Percentiles rank a stretch among this genome's conserved stretches.
These are phyloP conservation scores for Fusarium subtropicale DNA, from an alignment of 2,329 filamentous ascomycete species.

Conservation along the genomic window DNA sequence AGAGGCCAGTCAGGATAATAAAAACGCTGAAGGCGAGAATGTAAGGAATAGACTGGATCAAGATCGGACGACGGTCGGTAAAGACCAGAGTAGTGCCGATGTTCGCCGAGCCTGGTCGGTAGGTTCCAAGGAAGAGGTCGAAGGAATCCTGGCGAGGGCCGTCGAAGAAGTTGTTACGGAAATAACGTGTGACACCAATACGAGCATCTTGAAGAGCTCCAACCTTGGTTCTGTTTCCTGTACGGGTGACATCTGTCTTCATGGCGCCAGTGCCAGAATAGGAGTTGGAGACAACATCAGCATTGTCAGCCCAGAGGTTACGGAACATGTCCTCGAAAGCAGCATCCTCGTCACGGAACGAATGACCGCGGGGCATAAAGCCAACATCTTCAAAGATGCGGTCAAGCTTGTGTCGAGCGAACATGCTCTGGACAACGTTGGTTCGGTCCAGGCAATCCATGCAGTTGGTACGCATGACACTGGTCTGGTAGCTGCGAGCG, in stretches of 20 bases:
- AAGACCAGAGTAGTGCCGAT: conserved; percentile 81
- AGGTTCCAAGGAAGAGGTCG: conserved; percentile 90
- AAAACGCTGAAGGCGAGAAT: conserved; percentile 87
- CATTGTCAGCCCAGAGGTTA: conserved; percentile 98
- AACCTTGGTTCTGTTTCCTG: conserved; percentile 85
- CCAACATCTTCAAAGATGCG: conserved; percentile 89
- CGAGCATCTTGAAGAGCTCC: conserved; percentile 88
- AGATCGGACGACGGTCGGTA: conserved; percentile 82
- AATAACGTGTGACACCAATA: conserved; percentile 89
- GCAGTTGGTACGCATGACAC: conserved; percentile 96
- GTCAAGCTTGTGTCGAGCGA: conserved; percentile 88
- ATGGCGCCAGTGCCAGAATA: conserved; percentile 97
- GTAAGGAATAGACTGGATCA: conserved; percentile 95
- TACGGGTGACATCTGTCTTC: conserved; percentile 98
- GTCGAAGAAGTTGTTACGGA: conserved; percentile 93
- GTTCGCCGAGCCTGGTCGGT: conserved; percentile 78
- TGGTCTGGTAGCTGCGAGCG: conserved; percentile 82
- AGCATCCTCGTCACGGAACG: conserved; percentile 79
- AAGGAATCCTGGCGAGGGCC: conserved; percentile 95
- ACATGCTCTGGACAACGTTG: conserved; percentile 97
- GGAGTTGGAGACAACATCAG: conserved; percentile 90
- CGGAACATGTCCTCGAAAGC: conserved; percentile 93
- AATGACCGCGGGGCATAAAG: conserved; percentile 79
- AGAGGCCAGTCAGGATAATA: conserved; percentile 79
- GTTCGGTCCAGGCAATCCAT: conserved; percentile 99